These are phyloP conservation scores for Gossypium trilobum DNA, from an alignment of 441 rosid species.

Conservation along the genomic window DNA sequence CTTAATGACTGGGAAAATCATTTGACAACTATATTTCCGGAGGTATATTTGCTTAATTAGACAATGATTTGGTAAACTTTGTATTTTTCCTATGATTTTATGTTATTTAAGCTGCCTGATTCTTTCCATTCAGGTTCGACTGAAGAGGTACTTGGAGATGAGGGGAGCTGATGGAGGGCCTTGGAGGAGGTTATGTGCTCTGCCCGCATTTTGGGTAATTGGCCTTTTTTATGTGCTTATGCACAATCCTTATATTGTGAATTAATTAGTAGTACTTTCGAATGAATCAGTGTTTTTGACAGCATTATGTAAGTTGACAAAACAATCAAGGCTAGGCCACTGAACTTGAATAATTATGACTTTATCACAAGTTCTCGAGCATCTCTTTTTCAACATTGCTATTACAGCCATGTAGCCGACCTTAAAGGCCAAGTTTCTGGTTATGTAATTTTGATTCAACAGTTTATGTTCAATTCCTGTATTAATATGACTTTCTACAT, in stretches of 20 bases:
- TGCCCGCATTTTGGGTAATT: conserved; percentile 95
- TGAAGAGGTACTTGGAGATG: conserved; percentile 98
- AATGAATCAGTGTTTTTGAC: background rate
- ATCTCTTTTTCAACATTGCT: background rate
- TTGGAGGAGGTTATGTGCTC: conserved; percentile 93
- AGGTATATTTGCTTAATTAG: conserved; percentile 35
- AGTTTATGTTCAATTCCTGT: background rate
- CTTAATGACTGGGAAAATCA: conserved; percentile 98
- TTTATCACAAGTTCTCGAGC: background rate
- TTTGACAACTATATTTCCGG: conserved; percentile 92
- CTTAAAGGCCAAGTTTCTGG: background rate
- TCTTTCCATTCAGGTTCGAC: conserved; percentile 57
- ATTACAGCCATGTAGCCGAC: background rate
- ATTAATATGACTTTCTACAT: background rate
- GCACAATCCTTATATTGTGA: background rate
- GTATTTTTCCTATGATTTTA: background rate
- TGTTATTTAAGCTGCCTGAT: conserved; percentile 12
- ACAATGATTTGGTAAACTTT: background rate
- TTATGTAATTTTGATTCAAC: background rate
- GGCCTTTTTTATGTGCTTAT: conserved; percentile 10
- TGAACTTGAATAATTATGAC: background rate
- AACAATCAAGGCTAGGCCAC: background rate
- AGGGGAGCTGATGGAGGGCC: conserved; percentile 99
- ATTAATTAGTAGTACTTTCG: background rate
- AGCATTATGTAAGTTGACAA: background rate